phyloP scores from a whole-genome alignment of 176 grass and related monocot species.

The Oryza glumipatula region DNA sequence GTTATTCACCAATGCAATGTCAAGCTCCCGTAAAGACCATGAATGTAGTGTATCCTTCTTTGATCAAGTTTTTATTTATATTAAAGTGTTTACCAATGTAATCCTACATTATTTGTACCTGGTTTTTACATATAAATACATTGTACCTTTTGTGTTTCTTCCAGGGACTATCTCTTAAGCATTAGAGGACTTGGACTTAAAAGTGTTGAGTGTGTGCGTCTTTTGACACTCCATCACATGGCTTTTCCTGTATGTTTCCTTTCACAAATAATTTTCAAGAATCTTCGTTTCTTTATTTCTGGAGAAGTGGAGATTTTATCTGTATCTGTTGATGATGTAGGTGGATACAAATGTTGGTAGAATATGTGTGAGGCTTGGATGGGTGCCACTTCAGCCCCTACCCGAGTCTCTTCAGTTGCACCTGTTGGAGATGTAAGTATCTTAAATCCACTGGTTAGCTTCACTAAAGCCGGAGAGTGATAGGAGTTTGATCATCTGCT shows the following conservation, averaged over 20 bases:
- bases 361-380: slow-evolving; percentile 85
- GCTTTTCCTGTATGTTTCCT: slow-evolving; percentile 68
- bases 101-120: neutral
- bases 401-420: slow-evolving; percentile 77
- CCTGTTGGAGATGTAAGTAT: slow-evolving; percentile 66
- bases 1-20: slow-evolving; percentile 5
- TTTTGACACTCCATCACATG: slow-evolving; percentile 85
- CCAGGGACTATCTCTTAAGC: slow-evolving; percentile 82
- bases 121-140: slow-evolving; percentile 33
- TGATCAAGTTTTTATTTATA: neutral
- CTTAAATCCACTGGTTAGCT: slow-evolving; percentile 24
- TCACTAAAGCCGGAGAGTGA: neutral
- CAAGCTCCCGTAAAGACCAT: neutral
- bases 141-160: slow-evolving; percentile 36
- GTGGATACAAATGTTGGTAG: slow-evolving; percentile 88
- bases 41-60: neutral
- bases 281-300: neutral
- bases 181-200: slow-evolving; percentile 80
- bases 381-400: slow-evolving; percentile 77
- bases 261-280: slow-evolving; percentile 12
- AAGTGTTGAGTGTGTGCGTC: slow-evolving; percentile 84
- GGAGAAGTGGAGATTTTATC: slow-evolving; percentile 24
- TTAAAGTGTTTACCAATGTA: neutral
- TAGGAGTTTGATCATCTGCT: slow-evolving; percentile 33
- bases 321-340: slow-evolving; percentile 43